phyloP scores from a whole-genome alignment of 495 filamentous ascomycete genomes.

The Daldinia loculata region DNA sequence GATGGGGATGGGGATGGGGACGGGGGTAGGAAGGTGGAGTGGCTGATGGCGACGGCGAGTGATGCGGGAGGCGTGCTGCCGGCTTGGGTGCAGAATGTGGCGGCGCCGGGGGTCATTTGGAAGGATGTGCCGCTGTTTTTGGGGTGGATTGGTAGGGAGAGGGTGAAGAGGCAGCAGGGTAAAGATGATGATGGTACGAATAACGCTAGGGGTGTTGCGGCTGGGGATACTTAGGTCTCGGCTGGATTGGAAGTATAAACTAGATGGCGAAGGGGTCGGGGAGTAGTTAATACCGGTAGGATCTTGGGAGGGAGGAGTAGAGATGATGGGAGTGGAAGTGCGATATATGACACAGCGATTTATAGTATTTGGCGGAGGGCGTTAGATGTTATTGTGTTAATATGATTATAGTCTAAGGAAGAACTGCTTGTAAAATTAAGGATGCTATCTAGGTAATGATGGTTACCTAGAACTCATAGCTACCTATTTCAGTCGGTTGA shows the following conservation, averaged over 20 bases:
- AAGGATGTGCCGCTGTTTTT: constrained; percentile 78
- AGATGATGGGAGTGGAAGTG: too few species aligned
- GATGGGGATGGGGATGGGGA: background rate
- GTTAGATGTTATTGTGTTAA: too few species aligned
- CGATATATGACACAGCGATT: too few species aligned
- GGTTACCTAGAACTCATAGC: too few species aligned
- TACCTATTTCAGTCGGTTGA: too few species aligned
- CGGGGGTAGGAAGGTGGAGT: constrained; percentile 57
- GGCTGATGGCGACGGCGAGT: constrained; percentile 76
- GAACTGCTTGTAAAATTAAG: too few species aligned
- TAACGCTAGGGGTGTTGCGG: background rate
- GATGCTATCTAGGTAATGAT: too few species aligned
- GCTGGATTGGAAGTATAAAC: constrained; percentile 9
- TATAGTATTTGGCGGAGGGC: too few species aligned
- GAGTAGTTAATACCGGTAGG: too few species aligned
- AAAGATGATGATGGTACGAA: constrained; percentile 11
- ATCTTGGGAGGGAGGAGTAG: too few species aligned
- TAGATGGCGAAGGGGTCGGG: background rate
- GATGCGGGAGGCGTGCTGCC: constrained; percentile 74
- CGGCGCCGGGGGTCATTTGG: constrained; percentile 69
- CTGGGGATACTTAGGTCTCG: constrained; percentile 6
- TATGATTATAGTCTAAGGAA: too few species aligned
- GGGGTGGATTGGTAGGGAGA: constrained; percentile 62
- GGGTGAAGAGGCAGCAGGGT: constrained; percentile 33
- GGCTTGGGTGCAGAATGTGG: constrained; percentile 71